Evolutionary conservation across 176 grass and related monocot genomes (phyloP).

Genomic region (Avena sativa): DNA sequence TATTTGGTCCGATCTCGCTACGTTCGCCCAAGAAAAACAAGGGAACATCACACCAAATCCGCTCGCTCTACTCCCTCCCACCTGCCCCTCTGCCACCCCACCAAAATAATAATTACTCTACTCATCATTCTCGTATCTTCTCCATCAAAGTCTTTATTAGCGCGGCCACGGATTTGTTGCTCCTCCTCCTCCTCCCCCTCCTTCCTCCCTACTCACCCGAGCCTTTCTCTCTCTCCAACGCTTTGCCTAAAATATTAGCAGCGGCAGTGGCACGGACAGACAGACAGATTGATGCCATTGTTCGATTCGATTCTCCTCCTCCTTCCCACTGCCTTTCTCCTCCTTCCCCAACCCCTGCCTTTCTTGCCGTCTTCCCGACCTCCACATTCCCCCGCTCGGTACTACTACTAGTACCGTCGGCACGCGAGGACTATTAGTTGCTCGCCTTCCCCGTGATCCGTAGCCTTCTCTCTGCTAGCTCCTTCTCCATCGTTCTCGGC

Average conservation of each 20-base stretch:
- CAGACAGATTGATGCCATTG: constrained; percentile 55
- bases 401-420: neutral
- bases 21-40: constrained; percentile 23
- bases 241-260: constrained; percentile 50
- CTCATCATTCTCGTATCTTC: constrained; percentile 1
- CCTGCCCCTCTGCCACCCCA: constrained; percentile 23
- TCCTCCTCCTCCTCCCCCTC: neutral
- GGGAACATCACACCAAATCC: constrained; percentile 25
- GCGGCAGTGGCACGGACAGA: constrained; percentile 26
- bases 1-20: neutral
- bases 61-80: neutral
- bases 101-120: constrained; percentile 27
- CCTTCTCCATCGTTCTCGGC: constrained; percentile 29
- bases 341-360: neutral
- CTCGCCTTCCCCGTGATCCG: constrained; percentile 7
- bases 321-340: constrained; percentile 10
- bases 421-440: neutral
- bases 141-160: neutral
- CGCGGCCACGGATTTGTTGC: constrained; percentile 3
- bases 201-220: neutral
- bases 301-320: constrained; percentile 24
- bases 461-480: neutral
- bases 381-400: constrained; percentile 19
- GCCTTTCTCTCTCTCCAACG: neutral
- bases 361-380: constrained; percentile 40